phyloP scores from a whole-genome alignment of 2,329 filamentous ascomycete species.

The Knufia petricola region DNA sequence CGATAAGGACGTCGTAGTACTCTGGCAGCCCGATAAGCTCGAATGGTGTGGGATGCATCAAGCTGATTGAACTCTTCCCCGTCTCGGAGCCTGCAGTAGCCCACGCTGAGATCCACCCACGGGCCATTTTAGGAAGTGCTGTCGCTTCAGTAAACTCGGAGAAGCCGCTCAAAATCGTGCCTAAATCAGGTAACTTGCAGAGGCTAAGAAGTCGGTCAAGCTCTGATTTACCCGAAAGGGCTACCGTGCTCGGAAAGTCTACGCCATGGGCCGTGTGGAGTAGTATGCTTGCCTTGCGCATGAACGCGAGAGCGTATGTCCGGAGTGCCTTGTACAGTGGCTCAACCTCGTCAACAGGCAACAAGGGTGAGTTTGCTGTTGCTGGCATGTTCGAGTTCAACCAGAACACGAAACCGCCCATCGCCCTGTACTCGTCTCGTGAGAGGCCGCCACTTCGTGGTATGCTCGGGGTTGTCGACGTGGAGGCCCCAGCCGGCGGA shows the following conservation, averaged over 20 bases:
- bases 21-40: slow-evolving; percentile 87
- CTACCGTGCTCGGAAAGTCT: slow-evolving; percentile 65
- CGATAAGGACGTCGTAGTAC: slow-evolving; percentile 85
- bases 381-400: slow-evolving; percentile 2
- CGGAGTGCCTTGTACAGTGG: slow-evolving; percentile 39
- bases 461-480: not conserved
- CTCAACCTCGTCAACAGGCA: slow-evolving; percentile 11
- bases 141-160: slow-evolving; percentile 31
- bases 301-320: slow-evolving; percentile 80
- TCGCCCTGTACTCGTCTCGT: slow-evolving; percentile 4
- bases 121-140: slow-evolving; percentile 42
- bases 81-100: slow-evolving; percentile 28
- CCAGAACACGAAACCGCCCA: slow-evolving; percentile 8
- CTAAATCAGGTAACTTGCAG: slow-evolving; percentile 66
- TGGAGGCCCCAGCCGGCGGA: not conserved
- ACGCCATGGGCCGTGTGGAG: slow-evolving; percentile 83
- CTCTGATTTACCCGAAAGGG: slow-evolving; percentile 60
- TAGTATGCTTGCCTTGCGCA: slow-evolving; percentile 75
- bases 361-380: slow-evolving; percentile 5
- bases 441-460: slow-evolving; percentile 5
- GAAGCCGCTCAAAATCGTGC: slow-evolving; percentile 62
- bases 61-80: slow-evolving; percentile 30
- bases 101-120: slow-evolving; percentile 66
- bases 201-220: slow-evolving; percentile 69
- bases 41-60: slow-evolving; percentile 82